Evolutionary conservation across 148 eudicot species (phyloP).

Genomic region (Arbutus unedo): DNA sequence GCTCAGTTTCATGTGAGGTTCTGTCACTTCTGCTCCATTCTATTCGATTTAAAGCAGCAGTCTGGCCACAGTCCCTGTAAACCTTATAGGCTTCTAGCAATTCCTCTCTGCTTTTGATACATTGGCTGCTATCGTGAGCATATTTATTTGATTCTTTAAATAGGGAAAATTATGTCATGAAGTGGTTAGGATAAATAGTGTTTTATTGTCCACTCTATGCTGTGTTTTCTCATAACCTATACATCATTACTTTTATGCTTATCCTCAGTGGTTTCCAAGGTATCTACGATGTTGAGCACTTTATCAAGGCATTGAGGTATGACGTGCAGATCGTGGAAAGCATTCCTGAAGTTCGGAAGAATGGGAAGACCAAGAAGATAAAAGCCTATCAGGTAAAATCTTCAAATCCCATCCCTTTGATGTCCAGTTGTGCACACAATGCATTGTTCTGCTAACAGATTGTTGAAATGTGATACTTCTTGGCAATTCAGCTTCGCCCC

Average conservation of each 20-base stretch:
- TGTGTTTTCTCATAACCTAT: not conserved
- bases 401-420: not conserved
- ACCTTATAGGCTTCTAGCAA: slow-evolving; percentile 5
- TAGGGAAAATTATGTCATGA: not conserved
- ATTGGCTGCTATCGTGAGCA: not conserved
- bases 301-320: slow-evolving; percentile 67
- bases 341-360: slow-evolving; percentile 63
- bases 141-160: not conserved
- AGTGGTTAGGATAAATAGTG: not conserved
- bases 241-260: slow-evolving; percentile 21
- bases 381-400: slow-evolving; percentile 65
- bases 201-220: not conserved
- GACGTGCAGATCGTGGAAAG: slow-evolving; percentile 73
- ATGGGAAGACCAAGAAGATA: slow-evolving; percentile 77
- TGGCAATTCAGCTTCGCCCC: slow-evolving; percentile 59
- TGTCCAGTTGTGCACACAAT: slow-evolving; percentile 6
- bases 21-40: not conserved
- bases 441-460: not conserved
- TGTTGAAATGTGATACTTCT: slow-evolving; percentile 3
- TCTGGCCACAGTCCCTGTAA: not conserved
- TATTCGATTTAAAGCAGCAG: not conserved
- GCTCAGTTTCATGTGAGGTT: not conserved
- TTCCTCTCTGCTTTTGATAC: not conserved
- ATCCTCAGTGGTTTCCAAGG: slow-evolving; percentile 81
- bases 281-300: slow-evolving; percentile 89